Evolutionary conservation across 2,329 filamentous ascomycete genomes (phyloP).

Genomic region (Cladosporium sp.): DNA sequence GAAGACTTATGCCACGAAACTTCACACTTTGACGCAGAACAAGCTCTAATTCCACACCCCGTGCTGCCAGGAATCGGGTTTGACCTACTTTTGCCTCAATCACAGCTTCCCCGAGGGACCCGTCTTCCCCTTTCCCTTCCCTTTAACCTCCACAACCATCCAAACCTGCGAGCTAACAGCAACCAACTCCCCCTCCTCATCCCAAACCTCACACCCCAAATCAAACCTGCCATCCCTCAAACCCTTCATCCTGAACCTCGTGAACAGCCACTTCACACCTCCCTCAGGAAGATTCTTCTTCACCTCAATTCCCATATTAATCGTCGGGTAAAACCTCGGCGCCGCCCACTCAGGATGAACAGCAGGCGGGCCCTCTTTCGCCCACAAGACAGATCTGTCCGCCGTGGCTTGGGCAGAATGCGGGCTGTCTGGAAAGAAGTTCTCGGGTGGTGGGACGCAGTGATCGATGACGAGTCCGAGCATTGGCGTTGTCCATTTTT

Average conservation of each 20-base stretch:
- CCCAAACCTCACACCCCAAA: constrained; percentile 29
- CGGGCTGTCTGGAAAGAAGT: constrained; percentile 24
- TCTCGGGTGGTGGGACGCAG: constrained; percentile 24
- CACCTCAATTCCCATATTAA: constrained; percentile 28
- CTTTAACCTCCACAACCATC: constrained; percentile 26
- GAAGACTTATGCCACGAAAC: background rate
- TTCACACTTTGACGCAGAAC: background rate
- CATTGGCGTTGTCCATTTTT: constrained; percentile 25
- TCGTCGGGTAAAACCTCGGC: constrained; percentile 26
- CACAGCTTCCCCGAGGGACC: constrained; percentile 14
- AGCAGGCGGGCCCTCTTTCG: constrained; percentile 6
- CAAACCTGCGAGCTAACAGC: constrained; percentile 25
- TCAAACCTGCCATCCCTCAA: constrained; percentile 28
- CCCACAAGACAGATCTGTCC: constrained; percentile 8
- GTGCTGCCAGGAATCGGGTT: background rate
- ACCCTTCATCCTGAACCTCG: constrained; percentile 26
- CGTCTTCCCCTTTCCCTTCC: background rate
- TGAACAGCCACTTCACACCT: constrained; percentile 28
- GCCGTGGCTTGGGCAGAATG: constrained; percentile 19
- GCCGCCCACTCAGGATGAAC: constrained; percentile 25
- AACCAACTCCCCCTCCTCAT: constrained; percentile 24
- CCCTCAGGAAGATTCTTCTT: constrained; percentile 26
- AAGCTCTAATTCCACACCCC: background rate
- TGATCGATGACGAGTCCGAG: constrained; percentile 26
- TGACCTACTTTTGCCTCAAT: background rate